Conservation (phyloP, 2,329 filamentous ascomycete species). For the Zymoseptoria passerinii region DNA sequence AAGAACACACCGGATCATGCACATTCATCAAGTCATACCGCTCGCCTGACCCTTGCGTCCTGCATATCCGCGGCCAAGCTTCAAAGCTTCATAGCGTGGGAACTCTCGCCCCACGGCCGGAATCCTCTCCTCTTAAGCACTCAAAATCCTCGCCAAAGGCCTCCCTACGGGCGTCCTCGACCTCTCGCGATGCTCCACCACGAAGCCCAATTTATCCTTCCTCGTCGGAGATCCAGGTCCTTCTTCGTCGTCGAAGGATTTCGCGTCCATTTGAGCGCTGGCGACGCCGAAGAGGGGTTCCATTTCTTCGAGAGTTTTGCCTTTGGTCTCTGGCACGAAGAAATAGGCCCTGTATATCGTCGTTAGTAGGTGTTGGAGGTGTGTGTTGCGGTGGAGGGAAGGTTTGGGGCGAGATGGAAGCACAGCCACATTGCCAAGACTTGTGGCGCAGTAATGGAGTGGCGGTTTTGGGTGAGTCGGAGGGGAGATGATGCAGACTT, state of each 20-base stretch:
- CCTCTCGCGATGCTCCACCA: background rate
- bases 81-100: too few species aligned
- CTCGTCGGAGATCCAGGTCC: background rate
- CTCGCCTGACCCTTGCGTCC: too few species aligned
- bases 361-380: background rate
- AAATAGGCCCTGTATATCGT: conserved; percentile 43
- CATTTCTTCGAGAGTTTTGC: conserved; percentile 26
- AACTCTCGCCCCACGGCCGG: too few species aligned
- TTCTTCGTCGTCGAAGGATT: conserved; percentile 6
- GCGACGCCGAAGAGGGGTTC: conserved; percentile 13
- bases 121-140: background rate
- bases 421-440: background rate
- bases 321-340: conserved; percentile 64
- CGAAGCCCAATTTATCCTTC: background rate
- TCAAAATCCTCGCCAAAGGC: conserved; percentile 9
- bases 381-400: background rate
- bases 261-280: conserved; percentile 4
- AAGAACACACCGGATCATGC: too few species aligned
- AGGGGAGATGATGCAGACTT: background rate
- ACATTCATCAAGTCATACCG: too few species aligned
- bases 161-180: conserved; percentile 4
- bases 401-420: background rate
- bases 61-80: too few species aligned
- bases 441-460: background rate
- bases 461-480: background rate